phyloP scores from a whole-genome alignment of 208 protist genomes.

The Leishmania tropica region DNA sequence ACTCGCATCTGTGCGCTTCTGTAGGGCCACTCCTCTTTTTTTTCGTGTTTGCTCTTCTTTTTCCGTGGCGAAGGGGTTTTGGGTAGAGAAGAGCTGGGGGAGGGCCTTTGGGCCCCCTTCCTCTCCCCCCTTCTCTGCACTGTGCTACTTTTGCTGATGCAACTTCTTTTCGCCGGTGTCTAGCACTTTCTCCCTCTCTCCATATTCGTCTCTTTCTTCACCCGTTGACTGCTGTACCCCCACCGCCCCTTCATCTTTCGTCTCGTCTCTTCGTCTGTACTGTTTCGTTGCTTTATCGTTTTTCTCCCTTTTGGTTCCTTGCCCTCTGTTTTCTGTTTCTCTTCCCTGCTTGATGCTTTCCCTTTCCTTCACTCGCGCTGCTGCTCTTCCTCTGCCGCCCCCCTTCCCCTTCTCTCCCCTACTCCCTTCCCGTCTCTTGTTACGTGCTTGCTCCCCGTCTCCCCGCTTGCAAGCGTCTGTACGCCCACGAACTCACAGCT shows the following conservation, averaged over 20 bases:
- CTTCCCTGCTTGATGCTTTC: not conserved
- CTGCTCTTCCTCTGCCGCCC: slow-evolving; percentile 3
- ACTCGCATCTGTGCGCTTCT: not conserved
- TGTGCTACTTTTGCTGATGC: not conserved
- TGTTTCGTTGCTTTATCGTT: not conserved
- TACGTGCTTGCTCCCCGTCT: not conserved
- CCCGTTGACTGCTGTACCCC: not conserved
- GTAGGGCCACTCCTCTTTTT: not conserved
- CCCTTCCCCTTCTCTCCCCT: not conserved
- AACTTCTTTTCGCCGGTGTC: not conserved
- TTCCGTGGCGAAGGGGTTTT: not conserved
- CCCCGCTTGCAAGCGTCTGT: not conserved
- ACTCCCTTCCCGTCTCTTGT: not conserved
- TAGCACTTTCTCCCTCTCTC: not conserved
- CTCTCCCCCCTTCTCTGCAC: not conserved
- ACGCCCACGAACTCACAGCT: not conserved
- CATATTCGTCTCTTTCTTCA: not conserved
- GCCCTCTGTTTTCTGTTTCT: slow-evolving; percentile 1
- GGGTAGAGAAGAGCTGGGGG: not conserved
- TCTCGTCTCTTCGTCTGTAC: not conserved
- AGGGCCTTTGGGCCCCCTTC: not conserved
- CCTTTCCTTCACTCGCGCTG: not conserved
- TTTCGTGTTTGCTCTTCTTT: not conserved
- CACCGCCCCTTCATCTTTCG: not conserved
- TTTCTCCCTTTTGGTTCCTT: not conserved